Percentiles rank a stretch among this genome's conserved stretches.
These are phyloP conservation scores for Colletotrichum sojae DNA, from an alignment of 2,329 filamentous ascomycete genomes.

Conservation along the genomic window DNA sequence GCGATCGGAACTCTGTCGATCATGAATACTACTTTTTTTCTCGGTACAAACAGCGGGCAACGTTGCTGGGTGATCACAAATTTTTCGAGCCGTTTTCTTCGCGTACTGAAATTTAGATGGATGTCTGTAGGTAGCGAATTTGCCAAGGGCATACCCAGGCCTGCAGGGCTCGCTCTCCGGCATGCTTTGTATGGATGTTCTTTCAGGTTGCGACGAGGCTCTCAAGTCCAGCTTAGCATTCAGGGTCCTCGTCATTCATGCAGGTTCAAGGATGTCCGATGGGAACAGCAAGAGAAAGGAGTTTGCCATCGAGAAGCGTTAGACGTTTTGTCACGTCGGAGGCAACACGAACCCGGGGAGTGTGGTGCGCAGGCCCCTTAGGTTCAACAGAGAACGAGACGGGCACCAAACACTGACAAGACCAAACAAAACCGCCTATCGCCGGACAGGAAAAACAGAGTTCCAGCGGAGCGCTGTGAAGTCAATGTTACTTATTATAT, in stretches of 20 bases:
- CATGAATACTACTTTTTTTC: conserved; percentile 14
- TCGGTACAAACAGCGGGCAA: conserved; percentile 1
- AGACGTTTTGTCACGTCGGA: conserved; percentile 8
- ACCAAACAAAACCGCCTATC: too few relatives aligned
- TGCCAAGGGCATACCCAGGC: neutral
- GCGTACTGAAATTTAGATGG: too few relatives aligned
- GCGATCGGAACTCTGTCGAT: conserved; percentile 11
- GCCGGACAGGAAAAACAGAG: neutral
- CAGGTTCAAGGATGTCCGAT: conserved; percentile 17
- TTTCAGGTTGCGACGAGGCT: too few relatives aligned
- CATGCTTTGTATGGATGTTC: too few relatives aligned
- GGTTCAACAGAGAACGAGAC: neutral
- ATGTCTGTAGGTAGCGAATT: neutral
- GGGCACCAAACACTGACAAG: neutral
- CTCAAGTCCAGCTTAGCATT: neutral
- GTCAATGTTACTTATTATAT: conserved; percentile 20
- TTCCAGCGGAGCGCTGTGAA: neutral
- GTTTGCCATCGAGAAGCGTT: conserved; percentile 8
- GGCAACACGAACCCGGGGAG: conserved; percentile 6
- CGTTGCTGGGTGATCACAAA: neutral
- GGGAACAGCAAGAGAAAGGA: neutral
- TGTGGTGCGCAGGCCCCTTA: neutral
- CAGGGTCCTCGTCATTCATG: conserved; percentile 17
- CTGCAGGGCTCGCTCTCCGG: neutral
- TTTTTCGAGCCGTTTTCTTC: neutral